phyloP scores from a whole-genome alignment of 2,329 filamentous ascomycete species.

The Plenodomus lindquistii region DNA sequence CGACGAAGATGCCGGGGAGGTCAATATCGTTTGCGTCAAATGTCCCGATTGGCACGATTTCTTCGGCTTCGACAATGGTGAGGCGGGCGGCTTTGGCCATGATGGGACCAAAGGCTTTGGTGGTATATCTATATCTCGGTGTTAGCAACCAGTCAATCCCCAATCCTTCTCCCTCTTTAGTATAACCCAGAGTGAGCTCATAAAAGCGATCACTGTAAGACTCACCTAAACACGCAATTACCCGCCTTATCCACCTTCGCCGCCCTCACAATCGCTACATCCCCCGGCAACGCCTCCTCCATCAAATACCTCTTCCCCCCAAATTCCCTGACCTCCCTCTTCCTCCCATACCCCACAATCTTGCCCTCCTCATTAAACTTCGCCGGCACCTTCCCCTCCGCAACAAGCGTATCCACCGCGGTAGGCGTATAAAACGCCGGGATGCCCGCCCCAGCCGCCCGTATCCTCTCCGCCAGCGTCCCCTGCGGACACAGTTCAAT shows the following conservation, averaged over 20 bases:
- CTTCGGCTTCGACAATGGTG: slow-evolving; percentile 92
- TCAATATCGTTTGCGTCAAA: slow-evolving; percentile 83
- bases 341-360: slow-evolving; percentile 65
- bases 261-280: slow-evolving; percentile 75
- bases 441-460: slow-evolving; percentile 75
- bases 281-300: slow-evolving; percentile 75
- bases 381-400: slow-evolving; percentile 69
- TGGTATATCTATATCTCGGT: slow-evolving; percentile 33
- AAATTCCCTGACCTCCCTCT: slow-evolving; percentile 73
- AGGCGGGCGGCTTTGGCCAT: slow-evolving; percentile 91
- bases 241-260: slow-evolving; percentile 77
- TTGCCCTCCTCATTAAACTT: slow-evolving; percentile 62
- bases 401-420: slow-evolving; percentile 65
- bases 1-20: slow-evolving; percentile 89
- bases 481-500: slow-evolving; percentile 80
- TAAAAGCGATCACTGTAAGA: background rate
- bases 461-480: slow-evolving; percentile 71
- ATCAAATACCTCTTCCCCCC: slow-evolving; percentile 73
- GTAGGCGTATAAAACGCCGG: slow-evolving; percentile 82
- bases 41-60: slow-evolving; percentile 87
- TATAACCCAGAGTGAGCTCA: background rate
- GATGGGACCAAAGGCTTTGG: slow-evolving; percentile 43
- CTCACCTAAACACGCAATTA: slow-evolving; percentile 69
- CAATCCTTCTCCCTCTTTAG: background rate
- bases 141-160: slow-evolving; percentile 2